These are phyloP conservation scores for Trametes cubensis DNA, from an alignment of 768 basidiomycete species.

Conservation along the genomic window DNA sequence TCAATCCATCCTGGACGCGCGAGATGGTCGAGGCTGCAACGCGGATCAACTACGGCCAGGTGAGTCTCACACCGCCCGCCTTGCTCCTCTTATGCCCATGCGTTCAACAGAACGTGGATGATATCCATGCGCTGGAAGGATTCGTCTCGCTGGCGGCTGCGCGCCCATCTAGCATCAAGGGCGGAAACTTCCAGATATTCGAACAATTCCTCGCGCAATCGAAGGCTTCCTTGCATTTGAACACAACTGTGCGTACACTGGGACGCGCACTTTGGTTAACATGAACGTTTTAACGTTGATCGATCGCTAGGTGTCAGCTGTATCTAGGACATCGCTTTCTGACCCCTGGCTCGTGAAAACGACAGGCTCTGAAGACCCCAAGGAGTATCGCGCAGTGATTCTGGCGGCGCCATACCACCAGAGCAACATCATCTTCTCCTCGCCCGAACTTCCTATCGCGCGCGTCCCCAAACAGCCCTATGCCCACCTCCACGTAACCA, in stretches of 20 bases:
- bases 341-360: conserved; percentile 55
- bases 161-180: conserved; percentile 65
- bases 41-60: conserved; percentile 84
- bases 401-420: conserved; percentile 86
- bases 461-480: conserved; percentile 74
- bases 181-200: conserved; percentile 87
- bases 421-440: conserved; percentile 51
- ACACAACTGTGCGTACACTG: conserved; percentile 56
- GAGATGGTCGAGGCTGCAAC: conserved; percentile 84
- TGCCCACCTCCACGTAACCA: conserved; percentile 52
- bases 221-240: conserved; percentile 67
- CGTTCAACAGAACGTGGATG: conserved; percentile 54
- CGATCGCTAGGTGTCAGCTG: conserved; percentile 51
- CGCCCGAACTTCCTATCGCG: conserved; percentile 44
- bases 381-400: conserved; percentile 70
- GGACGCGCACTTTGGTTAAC: neutral
- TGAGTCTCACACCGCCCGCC: conserved; percentile 28
- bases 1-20: conserved; percentile 58
- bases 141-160: conserved; percentile 69
- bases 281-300: too few relatives aligned
- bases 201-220: conserved; percentile 78
- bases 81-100: neutral
- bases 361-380: conserved; percentile 39
- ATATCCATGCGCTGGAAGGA: conserved; percentile 82
- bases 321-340: conserved; percentile 45